Percentiles rank a stretch among this genome's conserved stretches.
phyloP scores from a whole-genome alignment of 202 grass and related monocot species.

The Panicum hallii region DNA sequence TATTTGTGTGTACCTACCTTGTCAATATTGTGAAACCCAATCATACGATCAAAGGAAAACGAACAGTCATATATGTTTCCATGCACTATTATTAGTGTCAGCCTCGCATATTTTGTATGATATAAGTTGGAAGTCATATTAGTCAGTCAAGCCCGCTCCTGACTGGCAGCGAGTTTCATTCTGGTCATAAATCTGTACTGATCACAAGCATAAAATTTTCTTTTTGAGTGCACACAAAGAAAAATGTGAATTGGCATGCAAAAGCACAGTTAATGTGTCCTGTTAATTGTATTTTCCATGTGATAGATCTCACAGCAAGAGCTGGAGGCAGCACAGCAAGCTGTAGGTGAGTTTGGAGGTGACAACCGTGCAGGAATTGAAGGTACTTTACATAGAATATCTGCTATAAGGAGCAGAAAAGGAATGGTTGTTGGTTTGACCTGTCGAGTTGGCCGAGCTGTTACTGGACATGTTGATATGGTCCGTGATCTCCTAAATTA shows the following conservation, averaged over 20 bases:
- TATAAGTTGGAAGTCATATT: neutral
- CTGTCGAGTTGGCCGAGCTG: constrained; percentile 89
- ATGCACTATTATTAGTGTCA: neutral
- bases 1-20: neutral
- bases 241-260: neutral
- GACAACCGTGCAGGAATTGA: constrained; percentile 92
- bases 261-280: constrained; percentile 22
- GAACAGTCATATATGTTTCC: neutral
- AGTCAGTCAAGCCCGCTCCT: neutral
- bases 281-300: constrained; percentile 36
- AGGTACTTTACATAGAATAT: constrained; percentile 99
- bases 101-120: neutral
- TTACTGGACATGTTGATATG: constrained; percentile 95
- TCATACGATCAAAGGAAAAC: constrained; percentile 5
- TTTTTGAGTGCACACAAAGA: neutral
- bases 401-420: constrained; percentile 98
- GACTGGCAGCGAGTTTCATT: neutral
- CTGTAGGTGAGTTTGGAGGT: constrained; percentile 95
- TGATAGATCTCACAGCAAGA: constrained; percentile 87
- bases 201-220: neutral
- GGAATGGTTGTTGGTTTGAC: constrained; percentile 93
- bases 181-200: neutral
- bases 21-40: constrained; percentile 2
- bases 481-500: constrained; percentile 86
- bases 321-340: constrained; percentile 80